Evolutionary conservation across 2,329 filamentous ascomycete genomes (phyloP).

Genomic region (Monosporascus sp.): DNA sequence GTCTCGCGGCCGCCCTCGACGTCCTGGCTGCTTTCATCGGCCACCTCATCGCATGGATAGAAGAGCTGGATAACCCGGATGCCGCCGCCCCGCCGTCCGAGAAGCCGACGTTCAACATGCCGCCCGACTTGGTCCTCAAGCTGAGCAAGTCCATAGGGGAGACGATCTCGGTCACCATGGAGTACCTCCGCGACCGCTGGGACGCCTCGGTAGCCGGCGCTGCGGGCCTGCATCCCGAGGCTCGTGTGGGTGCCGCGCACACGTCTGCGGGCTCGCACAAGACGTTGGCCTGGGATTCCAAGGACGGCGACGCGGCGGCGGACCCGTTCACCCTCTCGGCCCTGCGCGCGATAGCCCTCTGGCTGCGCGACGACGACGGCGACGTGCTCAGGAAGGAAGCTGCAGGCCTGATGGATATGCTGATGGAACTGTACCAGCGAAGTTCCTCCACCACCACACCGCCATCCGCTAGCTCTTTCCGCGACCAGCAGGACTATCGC

Average conservation of each 20-base stretch:
- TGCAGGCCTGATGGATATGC: conserved; percentile 56
- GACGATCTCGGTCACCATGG: conserved; percentile 56
- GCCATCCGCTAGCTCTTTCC: not conserved
- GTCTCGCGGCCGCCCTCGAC: conserved; percentile 58
- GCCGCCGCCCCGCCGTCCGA: conserved; percentile 5
- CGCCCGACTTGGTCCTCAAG: conserved; percentile 56
- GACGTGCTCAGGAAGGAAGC: conserved; percentile 51
- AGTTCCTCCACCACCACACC: conserved; percentile 14
- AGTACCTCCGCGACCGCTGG: conserved; percentile 66
- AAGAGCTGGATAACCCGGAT: conserved; percentile 34
- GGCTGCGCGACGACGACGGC: conserved; percentile 66
- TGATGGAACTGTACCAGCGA: conserved; percentile 55
- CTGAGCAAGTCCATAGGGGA: conserved; percentile 57
- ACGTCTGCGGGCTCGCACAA: conserved; percentile 40
- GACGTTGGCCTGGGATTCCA: conserved; percentile 55
- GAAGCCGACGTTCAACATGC: conserved; percentile 37
- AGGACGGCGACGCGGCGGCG: conserved; percentile 39
- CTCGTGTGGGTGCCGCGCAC: conserved; percentile 39
- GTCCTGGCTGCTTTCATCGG: conserved; percentile 57
- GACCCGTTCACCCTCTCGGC: conserved; percentile 58
- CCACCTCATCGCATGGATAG: conserved; percentile 49
- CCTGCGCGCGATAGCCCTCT: conserved; percentile 54
- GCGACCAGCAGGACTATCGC: conserved; percentile 46
- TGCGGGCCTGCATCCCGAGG: conserved; percentile 54
- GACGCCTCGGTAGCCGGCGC: conserved; percentile 60